A percentile compares a stretch with the other conserved stretches of the same genome.
Conservation (phyloP, 2,329 filamentous ascomycete genomes). For the Fusarium nygamai region DNA sequence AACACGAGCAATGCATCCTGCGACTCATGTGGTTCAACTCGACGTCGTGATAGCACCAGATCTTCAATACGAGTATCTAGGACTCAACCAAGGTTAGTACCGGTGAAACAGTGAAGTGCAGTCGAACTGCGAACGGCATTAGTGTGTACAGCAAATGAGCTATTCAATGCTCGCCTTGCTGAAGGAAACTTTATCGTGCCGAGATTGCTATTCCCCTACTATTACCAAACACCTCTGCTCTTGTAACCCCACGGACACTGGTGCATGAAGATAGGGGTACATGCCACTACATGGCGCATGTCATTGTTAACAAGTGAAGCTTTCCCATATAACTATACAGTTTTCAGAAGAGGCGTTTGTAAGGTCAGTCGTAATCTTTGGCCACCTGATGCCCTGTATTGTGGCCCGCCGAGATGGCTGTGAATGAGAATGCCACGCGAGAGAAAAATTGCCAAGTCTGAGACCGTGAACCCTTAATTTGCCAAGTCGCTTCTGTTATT, state of each 20-base stretch:
- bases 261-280: constrained; percentile 67
- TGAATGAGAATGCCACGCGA: neutral
- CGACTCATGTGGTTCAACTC: constrained; percentile 6
- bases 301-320: neutral
- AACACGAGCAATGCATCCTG: neutral
- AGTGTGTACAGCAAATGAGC: constrained; percentile 69
- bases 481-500: neutral
- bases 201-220: constrained; percentile 59
- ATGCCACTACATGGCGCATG: neutral
- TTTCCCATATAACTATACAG: neutral
- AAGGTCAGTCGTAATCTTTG: neutral
- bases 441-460: neutral
- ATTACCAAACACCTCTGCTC: constrained; percentile 68
- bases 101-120: constrained; percentile 33
- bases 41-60: constrained; percentile 13
- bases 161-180: constrained; percentile 62
- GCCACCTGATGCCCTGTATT: neutral
- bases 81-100: constrained; percentile 19
- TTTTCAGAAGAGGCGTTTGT: neutral
- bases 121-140: constrained; percentile 56
- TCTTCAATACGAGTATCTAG: constrained; percentile 22
- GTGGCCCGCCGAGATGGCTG: neutral
- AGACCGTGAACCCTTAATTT: neutral
- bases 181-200: constrained; percentile 68
- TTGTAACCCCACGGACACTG: constrained; percentile 52